A percentile compares a stretch with the other conserved stretches of the same genome.
These are phyloP conservation scores for Paraglomus occultum DNA, from an alignment of 192 early-diverging fungal genomes.

Conservation along the genomic window DNA sequence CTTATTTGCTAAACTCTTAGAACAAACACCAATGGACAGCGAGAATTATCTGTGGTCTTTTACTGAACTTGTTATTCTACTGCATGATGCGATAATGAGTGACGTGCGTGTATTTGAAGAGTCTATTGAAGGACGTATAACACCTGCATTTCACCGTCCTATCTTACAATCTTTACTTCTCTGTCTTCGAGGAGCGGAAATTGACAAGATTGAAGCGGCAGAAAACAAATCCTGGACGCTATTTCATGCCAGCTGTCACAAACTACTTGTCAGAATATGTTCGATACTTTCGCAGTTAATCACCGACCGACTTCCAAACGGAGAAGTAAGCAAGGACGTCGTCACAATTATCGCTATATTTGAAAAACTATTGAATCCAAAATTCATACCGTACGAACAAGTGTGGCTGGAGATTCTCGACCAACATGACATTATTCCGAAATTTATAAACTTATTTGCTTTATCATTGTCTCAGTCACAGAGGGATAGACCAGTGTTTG, in stretches of 20 bases:
- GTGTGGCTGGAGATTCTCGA: constrained; percentile 14
- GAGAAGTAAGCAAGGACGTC: constrained; percentile 11
- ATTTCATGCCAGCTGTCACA: constrained; percentile 17
- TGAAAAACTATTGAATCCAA: constrained; percentile 17
- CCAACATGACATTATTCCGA: constrained; percentile 6
- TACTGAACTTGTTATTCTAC: constrained; percentile 7
- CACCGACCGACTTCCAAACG: not conserved
- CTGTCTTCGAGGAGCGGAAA: constrained; percentile 32
- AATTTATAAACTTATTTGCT: constrained; percentile 18
- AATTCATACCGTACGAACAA: constrained; percentile 13
- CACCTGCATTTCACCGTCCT: constrained; percentile 33
- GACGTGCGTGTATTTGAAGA: constrained; percentile 12
- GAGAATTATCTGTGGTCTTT: not conserved
- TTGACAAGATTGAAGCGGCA: not conserved
- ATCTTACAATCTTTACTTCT: constrained; percentile 38
- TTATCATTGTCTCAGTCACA: constrained; percentile 11
- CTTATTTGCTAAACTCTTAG: constrained; percentile 12
- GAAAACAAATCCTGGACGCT: not conserved
- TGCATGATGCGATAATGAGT: constrained; percentile 20
- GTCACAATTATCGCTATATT: constrained; percentile 2
- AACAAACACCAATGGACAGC: constrained; percentile 1
- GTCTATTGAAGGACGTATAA: not conserved
- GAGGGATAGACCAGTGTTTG: constrained; percentile 14
- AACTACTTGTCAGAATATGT: constrained; percentile 10
- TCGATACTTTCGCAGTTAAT: not conserved